These are phyloP conservation scores for Arctium lappa DNA, from an alignment of 129 eudicot species.

Conservation along the genomic window DNA sequence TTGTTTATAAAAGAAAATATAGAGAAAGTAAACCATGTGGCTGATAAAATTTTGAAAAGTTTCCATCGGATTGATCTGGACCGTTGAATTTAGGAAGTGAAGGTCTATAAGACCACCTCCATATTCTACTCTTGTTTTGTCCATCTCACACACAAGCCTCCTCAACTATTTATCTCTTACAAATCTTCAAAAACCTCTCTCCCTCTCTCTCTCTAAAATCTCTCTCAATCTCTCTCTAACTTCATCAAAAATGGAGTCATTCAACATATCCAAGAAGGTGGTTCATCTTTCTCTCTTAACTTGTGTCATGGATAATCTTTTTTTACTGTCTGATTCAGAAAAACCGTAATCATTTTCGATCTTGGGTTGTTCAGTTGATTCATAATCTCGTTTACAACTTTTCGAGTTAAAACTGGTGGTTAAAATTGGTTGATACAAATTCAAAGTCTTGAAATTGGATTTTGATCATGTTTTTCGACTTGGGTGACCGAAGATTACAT, in stretches of 20 bases:
- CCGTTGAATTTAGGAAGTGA: conserved; percentile 31
- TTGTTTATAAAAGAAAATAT: background rate
- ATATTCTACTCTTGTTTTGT: conserved; percentile 31
- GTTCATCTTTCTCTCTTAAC: conserved; percentile 10
- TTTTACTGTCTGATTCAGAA: background rate
- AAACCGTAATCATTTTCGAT: background rate
- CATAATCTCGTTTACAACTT: background rate
- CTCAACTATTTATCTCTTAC: conserved; percentile 20
- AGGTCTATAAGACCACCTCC: conserved; percentile 42
- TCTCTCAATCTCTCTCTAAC: conserved; percentile 6
- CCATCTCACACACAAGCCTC: conserved; percentile 32
- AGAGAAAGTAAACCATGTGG: conserved; percentile 6
- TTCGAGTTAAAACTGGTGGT: background rate
- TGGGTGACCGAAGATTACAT: background rate
- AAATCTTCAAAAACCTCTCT: background rate
- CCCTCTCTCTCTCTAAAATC: background rate
- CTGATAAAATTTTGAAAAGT: conserved; percentile 17
- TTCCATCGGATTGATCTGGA: conserved; percentile 29
- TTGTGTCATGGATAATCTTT: background rate
- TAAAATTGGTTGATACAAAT: background rate
- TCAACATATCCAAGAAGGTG: conserved; percentile 53
- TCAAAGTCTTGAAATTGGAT: background rate
- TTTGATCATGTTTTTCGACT: background rate
- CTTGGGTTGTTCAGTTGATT: background rate
- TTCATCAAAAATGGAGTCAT: conserved; percentile 45